Evolutionary conservation across 129 eudicot genomes (phyloP).

Genomic region (Tagetes erecta): DNA sequence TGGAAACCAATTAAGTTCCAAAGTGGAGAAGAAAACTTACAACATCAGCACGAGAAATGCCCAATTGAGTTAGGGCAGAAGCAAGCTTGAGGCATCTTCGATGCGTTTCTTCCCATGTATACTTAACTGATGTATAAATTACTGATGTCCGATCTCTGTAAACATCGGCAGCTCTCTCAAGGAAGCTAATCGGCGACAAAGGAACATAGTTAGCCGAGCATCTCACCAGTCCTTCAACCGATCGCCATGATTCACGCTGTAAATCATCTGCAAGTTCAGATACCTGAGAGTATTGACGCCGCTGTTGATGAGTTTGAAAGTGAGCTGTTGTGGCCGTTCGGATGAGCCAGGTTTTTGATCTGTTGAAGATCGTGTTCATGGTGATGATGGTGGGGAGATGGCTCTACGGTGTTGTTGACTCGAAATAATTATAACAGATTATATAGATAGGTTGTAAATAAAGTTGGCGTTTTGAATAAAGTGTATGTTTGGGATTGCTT

Average conservation of each 20-base stretch:
- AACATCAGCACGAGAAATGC: constrained; percentile 72
- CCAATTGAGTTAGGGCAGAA: constrained; percentile 61
- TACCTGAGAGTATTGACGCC: background rate
- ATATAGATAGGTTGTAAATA: too few species aligned
- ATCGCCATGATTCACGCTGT: constrained; percentile 40
- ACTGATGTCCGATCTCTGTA: constrained; percentile 61
- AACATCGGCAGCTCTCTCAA: constrained; percentile 69
- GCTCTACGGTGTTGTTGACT: too few species aligned
- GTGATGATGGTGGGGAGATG: background rate
- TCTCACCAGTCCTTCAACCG: constrained; percentile 48
- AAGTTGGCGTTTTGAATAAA: too few species aligned
- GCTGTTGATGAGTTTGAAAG: too few species aligned
- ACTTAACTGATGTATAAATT: constrained; percentile 54
- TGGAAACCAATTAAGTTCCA: too few species aligned
- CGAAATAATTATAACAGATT: too few species aligned
- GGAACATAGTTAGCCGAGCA: constrained; percentile 71
- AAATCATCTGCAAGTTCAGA: constrained; percentile 20
- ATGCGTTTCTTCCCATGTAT: constrained; percentile 76
- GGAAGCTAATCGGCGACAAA: constrained; percentile 64
- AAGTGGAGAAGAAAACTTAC: constrained; percentile 39
- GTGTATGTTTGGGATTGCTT: too few species aligned
- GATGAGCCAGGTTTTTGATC: constrained; percentile 19
- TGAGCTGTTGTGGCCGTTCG: background rate
- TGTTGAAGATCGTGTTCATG: constrained; percentile 36
- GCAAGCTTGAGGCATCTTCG: constrained; percentile 71